Percentiles rank a stretch among this genome's conserved stretches.
These are phyloP conservation scores for Kondoa subrosea DNA, from an alignment of 768 basidiomycete genomes.

Conservation along the genomic window DNA sequence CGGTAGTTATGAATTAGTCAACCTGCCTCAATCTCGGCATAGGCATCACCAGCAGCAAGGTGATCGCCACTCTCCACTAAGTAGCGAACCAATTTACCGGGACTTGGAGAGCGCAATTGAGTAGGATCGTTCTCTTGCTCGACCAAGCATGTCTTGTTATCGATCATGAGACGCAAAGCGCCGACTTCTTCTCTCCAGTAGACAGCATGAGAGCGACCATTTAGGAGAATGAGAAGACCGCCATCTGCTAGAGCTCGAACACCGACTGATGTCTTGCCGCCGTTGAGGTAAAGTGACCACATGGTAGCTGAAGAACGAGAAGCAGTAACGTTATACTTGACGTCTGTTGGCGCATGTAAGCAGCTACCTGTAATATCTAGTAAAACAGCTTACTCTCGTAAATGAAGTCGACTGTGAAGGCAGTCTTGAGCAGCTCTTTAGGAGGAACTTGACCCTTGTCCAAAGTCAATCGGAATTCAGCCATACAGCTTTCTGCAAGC, in stretches of 20 bases:
- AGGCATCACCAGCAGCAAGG: conserved; percentile 86
- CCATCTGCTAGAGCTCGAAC: conserved; percentile 86
- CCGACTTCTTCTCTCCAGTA: conserved; percentile 98
- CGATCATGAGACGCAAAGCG: conserved; percentile 58
- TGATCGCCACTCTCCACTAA: conserved; percentile 95
- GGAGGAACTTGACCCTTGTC: conserved; percentile 97
- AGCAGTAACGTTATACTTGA: conserved; percentile 87
- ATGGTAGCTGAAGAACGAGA: conserved; percentile 70
- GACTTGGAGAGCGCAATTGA: conserved; percentile 83
- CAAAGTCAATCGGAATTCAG: conserved; percentile 82
- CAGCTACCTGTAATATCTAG: no score
- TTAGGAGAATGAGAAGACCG: conserved; percentile 74
- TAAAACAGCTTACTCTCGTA: no score
- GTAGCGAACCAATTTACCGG: conserved; percentile 87
- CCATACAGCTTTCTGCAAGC: conserved; percentile 71
- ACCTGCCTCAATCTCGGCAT: conserved; percentile 79
- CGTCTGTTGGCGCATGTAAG: no score
- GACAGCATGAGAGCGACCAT: conserved; percentile 86
- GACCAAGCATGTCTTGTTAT: conserved; percentile 92
- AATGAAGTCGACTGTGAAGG: conserved; percentile 51
- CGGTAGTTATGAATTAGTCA: conserved; percentile 5
- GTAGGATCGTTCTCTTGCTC: conserved; percentile 99
- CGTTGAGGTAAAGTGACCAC: conserved; percentile 94
- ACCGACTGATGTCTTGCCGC: conserved; percentile 78
- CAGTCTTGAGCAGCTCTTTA: conserved; percentile 85